Conservation (phyloP, 2,329 filamentous ascomycete species). For the Cladophialophora exuberans region DNA sequence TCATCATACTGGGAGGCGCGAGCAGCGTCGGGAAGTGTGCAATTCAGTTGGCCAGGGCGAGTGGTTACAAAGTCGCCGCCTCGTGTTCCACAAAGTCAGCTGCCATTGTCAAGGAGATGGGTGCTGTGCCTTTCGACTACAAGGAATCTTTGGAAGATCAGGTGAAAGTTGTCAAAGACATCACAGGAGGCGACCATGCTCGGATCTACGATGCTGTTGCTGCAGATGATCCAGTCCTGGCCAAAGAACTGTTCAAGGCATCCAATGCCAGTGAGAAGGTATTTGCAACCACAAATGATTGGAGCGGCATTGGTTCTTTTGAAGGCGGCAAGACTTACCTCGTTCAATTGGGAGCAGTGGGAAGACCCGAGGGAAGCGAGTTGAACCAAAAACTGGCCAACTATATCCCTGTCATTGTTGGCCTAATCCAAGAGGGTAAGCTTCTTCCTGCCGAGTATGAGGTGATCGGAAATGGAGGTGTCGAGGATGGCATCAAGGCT, state of each 20-base stretch:
- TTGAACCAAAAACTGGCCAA: conserved; percentile 30
- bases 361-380: conserved; percentile 29
- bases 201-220: conserved; percentile 40
- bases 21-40: conserved; percentile 39
- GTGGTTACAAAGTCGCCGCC: conserved; percentile 39
- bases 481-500: conserved; percentile 33
- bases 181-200: conserved; percentile 36
- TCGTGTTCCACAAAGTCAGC: conserved; percentile 38
- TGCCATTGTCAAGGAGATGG: conserved; percentile 36
- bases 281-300: conserved; percentile 36
- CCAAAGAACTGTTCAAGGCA: conserved; percentile 33
- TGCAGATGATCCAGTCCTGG: conserved; percentile 35
- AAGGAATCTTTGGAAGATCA: conserved; percentile 36
- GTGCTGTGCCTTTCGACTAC: conserved; percentile 39
- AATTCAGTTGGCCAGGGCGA: conserved; percentile 36
- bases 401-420: conserved; percentile 33
- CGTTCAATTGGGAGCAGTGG: conserved; percentile 27
- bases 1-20: conserved; percentile 39
- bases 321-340: conserved; percentile 32
- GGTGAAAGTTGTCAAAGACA: conserved; percentile 33
- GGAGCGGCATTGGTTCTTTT: conserved; percentile 31
- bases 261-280: conserved; percentile 28
- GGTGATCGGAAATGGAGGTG: conserved; percentile 32
- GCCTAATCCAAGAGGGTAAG: conserved; percentile 28
- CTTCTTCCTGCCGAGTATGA: conserved; percentile 31